These are phyloP conservation scores for Nicotiana sylvestris DNA, from an alignment of 257 asterid species.

Conservation along the genomic window DNA sequence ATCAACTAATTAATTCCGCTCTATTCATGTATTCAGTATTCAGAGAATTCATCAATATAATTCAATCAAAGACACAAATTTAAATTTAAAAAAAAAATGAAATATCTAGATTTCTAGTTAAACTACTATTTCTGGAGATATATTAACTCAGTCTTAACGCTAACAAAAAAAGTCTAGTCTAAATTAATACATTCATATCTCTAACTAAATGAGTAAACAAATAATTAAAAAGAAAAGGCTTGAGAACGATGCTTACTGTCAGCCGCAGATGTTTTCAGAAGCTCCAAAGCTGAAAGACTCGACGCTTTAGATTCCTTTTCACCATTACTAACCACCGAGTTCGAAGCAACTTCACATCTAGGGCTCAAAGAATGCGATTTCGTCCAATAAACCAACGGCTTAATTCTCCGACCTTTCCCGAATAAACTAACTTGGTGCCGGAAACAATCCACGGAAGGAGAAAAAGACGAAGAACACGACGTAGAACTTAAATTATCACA, in stretches of 20 bases:
- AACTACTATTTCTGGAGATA: too few relatives aligned
- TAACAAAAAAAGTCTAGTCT: too few relatives aligned
- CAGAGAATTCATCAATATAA: too few relatives aligned
- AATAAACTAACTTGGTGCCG: conserved; percentile 21
- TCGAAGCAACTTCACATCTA: conserved; percentile 41
- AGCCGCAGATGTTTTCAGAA: conserved; percentile 69
- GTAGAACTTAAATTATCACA: conserved; percentile 4
- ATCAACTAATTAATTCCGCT: not conserved
- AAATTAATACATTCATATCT: too few relatives aligned
- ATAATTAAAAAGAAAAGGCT: too few relatives aligned
- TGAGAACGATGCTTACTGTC: conserved; percentile 47
- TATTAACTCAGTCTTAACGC: too few relatives aligned
- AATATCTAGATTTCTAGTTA: too few relatives aligned
- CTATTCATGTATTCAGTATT: too few relatives aligned
- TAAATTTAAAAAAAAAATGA: too few relatives aligned
- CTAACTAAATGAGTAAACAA: too few relatives aligned
- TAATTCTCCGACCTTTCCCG: conserved; percentile 24
- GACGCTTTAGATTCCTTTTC: conserved; percentile 40
- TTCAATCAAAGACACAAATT: too few relatives aligned
- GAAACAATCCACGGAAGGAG: conserved; percentile 27
- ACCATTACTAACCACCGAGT: not conserved
- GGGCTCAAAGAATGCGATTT: conserved; percentile 31
- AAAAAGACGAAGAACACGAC: conserved; percentile 24
- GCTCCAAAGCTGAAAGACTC: conserved; percentile 66
- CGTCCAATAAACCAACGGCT: conserved; percentile 16